phyloP scores from a whole-genome alignment of 345 rosid species.

The Acer campestre region DNA sequence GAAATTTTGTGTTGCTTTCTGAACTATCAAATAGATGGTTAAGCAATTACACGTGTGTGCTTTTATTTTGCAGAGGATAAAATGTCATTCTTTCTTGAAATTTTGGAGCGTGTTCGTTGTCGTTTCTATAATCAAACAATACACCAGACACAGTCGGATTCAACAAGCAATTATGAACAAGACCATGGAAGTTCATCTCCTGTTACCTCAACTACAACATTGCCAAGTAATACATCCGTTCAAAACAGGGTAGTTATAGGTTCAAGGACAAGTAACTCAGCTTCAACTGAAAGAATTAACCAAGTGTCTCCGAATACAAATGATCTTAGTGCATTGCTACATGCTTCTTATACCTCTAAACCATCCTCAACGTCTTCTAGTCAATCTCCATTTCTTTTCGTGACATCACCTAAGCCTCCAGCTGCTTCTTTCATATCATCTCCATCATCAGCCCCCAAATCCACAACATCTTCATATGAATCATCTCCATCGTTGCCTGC shows the following conservation, averaged over 20 bases:
- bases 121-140: too few relatives aligned
- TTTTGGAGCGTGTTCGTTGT: slow-evolving; percentile 27
- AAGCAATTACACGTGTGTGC: background rate
- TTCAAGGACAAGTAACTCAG: background rate
- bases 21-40: background rate
- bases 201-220: background rate
- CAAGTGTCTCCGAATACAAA: too few relatives aligned
- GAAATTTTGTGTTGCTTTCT: too few relatives aligned
- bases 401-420: too few relatives aligned
- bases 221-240: background rate
- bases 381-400: too few relatives aligned
- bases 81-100: slow-evolving; percentile 26
- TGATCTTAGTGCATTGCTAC: too few relatives aligned
- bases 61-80: background rate
- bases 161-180: background rate
- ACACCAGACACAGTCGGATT: background rate
- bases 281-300: background rate
- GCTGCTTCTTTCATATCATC: too few relatives aligned
- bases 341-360: too few relatives aligned
- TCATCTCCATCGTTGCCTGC: too few relatives aligned
- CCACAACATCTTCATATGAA: too few relatives aligned
- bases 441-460: too few relatives aligned
- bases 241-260: background rate
- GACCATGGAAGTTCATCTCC: background rate
- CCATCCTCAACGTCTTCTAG: background rate